phyloP scores from a whole-genome alignment of 2,329 filamentous ascomycete species.

The Immersiporthe knoxdaviesiana region DNA sequence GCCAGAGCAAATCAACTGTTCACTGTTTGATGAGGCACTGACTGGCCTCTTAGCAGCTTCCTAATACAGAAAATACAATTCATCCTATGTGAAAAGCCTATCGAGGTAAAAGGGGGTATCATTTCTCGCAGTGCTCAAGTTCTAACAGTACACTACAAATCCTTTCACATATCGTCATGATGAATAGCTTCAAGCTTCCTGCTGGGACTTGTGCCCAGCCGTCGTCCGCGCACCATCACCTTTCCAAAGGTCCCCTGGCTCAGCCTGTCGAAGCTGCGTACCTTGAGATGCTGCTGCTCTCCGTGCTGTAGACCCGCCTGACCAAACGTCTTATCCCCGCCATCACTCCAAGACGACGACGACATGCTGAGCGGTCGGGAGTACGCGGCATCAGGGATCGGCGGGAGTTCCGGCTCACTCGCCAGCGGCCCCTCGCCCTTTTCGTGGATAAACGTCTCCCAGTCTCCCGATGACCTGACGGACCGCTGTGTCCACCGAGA shows the following conservation, averaged over 20 bases:
- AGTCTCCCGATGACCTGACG: constrained; percentile 8
- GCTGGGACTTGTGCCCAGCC: background rate
- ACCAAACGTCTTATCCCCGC: constrained; percentile 5
- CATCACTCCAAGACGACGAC: constrained; percentile 11
- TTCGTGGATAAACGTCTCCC: constrained; percentile 18
- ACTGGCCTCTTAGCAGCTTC: background rate
- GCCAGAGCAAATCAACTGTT: background rate
- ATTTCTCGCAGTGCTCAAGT: background rate
- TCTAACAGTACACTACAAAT: background rate
- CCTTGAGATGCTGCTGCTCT: constrained; percentile 13
- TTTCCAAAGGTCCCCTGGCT: constrained; percentile 22
- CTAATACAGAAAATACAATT: constrained; percentile 1
- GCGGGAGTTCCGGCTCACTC: background rate
- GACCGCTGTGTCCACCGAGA: constrained; percentile 14
- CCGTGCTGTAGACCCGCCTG: background rate
- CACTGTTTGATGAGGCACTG: background rate
- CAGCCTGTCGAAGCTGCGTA: constrained; percentile 21
- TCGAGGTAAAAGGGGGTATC: background rate
- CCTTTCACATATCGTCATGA: background rate
- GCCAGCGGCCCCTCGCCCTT: background rate
- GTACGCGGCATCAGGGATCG: constrained; percentile 8
- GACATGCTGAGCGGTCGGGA: constrained; percentile 11
- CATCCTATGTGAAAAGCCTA: background rate
- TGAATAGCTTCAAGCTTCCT: background rate
- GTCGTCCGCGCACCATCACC: constrained; percentile 3